A percentile compares a stretch with the other conserved stretches of the same genome.
phyloP scores from a whole-genome alignment of 2,329 filamentous ascomycete species.

The Ophiostoma novo-ulmi region DNA sequence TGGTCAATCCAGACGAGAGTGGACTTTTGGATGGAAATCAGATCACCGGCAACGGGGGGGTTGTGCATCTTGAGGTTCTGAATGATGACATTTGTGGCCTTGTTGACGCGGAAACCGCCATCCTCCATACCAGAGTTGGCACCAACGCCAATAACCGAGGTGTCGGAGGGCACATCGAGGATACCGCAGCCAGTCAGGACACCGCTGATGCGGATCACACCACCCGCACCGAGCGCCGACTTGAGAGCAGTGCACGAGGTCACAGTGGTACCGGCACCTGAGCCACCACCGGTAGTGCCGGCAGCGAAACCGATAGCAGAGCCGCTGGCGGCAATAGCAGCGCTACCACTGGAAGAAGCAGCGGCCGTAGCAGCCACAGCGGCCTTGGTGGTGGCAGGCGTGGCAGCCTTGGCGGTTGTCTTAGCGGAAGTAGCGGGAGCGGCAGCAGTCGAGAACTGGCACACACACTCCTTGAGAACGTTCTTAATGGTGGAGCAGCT shows the following conservation, averaged over 20 bases:
- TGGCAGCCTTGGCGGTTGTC: not conserved
- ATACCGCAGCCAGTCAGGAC: not conserved
- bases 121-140: not conserved
- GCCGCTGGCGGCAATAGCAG: not conserved
- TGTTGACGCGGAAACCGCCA: not conserved
- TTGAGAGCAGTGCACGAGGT: not conserved
- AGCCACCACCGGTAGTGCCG: not conserved
- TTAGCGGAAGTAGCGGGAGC: not conserved
- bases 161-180: not conserved
- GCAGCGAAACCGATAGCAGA: slow-evolving; percentile 3
- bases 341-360: not conserved
- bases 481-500: slow-evolving; percentile 4
- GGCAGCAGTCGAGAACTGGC: not conserved
- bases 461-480: not conserved
- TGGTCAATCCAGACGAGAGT: slow-evolving; percentile 8
- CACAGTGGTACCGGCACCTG: not conserved
- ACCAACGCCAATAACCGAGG: slow-evolving; percentile 3
- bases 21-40: slow-evolving; percentile 4
- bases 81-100: not conserved
- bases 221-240: not conserved
- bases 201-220: not conserved
- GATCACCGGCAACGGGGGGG: not conserved
- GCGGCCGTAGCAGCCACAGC: not conserved
- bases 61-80: slow-evolving; percentile 12
- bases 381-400: not conserved